phyloP scores from a whole-genome alignment of 1,139 yeast genomes.

The Yamadazyma epiphylla region DNA sequence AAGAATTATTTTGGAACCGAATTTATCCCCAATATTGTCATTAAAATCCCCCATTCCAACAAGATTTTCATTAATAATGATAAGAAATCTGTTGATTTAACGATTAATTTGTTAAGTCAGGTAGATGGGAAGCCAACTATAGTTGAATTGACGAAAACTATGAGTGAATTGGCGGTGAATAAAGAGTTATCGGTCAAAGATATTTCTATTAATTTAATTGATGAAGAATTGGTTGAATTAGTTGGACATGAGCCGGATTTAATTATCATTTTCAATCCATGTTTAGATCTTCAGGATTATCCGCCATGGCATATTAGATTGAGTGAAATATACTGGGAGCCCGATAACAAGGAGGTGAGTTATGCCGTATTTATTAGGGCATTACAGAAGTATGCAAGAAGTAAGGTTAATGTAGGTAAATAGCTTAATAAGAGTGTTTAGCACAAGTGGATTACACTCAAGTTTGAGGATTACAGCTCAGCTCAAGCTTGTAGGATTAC shows the following conservation, averaged over 20 bases:
- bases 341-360: slow-evolving; percentile 72
- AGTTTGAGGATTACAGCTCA: too few relatives aligned
- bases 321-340: slow-evolving; percentile 87
- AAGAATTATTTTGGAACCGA: slow-evolving; percentile 72
- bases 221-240: slow-evolving; percentile 67
- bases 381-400: slow-evolving; percentile 69
- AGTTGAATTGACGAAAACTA: slow-evolving; percentile 81
- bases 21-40: slow-evolving; percentile 56
- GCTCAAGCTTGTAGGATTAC: too few relatives aligned
- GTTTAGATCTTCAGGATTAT: slow-evolving; percentile 82
- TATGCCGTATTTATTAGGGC: slow-evolving; percentile 87
- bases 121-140: slow-evolving; percentile 89
- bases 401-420: slow-evolving; percentile 83
- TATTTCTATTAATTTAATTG: slow-evolving; percentile 69
- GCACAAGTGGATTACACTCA: too few relatives aligned
- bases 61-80: slow-evolving; percentile 42
- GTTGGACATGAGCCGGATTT: slow-evolving; percentile 92
- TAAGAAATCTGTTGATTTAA: slow-evolving; percentile 43
- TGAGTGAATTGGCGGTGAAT: slow-evolving; percentile 69
- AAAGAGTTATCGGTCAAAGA: slow-evolving; percentile 64
- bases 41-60: slow-evolving; percentile 62
- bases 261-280: slow-evolving; percentile 79
- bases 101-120: slow-evolving; percentile 62
- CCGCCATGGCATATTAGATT: slow-evolving; percentile 98
- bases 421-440: too few relatives aligned